Conservation (phyloP, 2,329 filamentous ascomycete genomes). For the Septoria linicola region DNA sequence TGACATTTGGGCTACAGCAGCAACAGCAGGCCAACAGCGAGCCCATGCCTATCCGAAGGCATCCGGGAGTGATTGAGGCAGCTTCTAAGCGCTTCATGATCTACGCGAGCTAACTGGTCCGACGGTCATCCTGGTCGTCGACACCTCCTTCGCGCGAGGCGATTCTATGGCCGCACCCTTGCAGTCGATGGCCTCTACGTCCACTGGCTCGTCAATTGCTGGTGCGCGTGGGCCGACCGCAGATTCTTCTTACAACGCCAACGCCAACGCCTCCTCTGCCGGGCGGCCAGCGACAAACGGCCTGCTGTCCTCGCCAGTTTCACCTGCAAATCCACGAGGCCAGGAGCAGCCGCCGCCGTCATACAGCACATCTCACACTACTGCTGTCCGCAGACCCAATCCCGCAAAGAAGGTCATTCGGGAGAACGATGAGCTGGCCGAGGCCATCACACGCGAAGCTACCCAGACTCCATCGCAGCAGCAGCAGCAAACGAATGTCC, state of each 20-base stretch:
- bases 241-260: constrained; percentile 7
- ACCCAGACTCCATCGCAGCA: constrained; percentile 17
- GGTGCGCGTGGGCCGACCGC: constrained; percentile 3
- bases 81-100: background rate
- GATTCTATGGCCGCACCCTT: constrained; percentile 10
- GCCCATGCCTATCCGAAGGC: no score
- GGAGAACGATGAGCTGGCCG: constrained; percentile 27
- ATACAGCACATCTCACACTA: background rate
- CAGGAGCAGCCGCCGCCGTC: background rate
- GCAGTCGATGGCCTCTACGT: background rate
- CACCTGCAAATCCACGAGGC: constrained; percentile 1
- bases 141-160: constrained; percentile 10
- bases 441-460: constrained; percentile 26
- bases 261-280: constrained; percentile 1
- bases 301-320: background rate
- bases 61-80: background rate
- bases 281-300: background rate
- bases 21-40: no score
- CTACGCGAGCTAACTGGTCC: background rate
- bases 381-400: constrained; percentile 19
- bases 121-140: constrained; percentile 6
- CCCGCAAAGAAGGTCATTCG: constrained; percentile 28
- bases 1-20: no score
- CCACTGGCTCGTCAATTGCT: background rate
- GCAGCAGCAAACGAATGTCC: constrained; percentile 11